phyloP scores from a whole-genome alignment of 2,329 filamentous ascomycete genomes.

The Aureobasidium pullulans region DNA sequence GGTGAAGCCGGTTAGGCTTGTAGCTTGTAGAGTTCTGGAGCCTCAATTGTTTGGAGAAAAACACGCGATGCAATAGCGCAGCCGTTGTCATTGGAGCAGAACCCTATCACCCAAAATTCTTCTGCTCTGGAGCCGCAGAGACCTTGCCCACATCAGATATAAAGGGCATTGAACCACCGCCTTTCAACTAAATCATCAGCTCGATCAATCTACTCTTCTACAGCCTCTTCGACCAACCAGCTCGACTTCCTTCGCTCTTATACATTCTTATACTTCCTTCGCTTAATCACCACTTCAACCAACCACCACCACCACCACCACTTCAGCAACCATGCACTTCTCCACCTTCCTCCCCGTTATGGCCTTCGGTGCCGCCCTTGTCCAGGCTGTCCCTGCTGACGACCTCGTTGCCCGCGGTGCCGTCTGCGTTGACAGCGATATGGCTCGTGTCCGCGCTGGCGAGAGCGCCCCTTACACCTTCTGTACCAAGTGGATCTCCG shows the following conservation, averaged over 20 bases:
- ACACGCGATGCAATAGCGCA: conserved; percentile 11
- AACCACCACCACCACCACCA: not conserved
- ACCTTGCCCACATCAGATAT: not conserved
- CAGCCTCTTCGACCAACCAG: conserved; percentile 1
- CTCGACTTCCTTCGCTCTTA: not conserved
- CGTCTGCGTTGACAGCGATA: conserved; percentile 8
- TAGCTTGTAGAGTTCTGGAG: not conserved
- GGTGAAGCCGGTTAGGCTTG: conserved; percentile 3
- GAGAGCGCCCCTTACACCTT: not conserved
- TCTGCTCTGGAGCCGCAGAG: not conserved
- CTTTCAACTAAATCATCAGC: conserved; percentile 6
- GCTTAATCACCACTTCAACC: conserved; percentile 6
- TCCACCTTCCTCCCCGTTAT: conserved; percentile 22
- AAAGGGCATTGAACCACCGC: conserved; percentile 5
- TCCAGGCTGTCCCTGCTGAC: conserved; percentile 3
- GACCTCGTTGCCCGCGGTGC: conserved; percentile 11
- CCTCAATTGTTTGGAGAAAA: conserved; percentile 9
- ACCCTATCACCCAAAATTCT: not conserved
- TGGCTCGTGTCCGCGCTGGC: conserved; percentile 5
- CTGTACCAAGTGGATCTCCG: conserved; percentile 6
- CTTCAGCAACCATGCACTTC: conserved; percentile 19
- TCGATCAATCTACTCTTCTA: conserved; percentile 13
- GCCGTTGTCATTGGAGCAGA: not conserved
- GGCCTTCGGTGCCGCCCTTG: conserved; percentile 9
- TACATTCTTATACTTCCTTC: conserved; percentile 9